Evolutionary conservation across 345 rosid species (phyloP), one percentile per base, ranked within the genome.

Genomic region (Gossypium mustelinum): DNA sequence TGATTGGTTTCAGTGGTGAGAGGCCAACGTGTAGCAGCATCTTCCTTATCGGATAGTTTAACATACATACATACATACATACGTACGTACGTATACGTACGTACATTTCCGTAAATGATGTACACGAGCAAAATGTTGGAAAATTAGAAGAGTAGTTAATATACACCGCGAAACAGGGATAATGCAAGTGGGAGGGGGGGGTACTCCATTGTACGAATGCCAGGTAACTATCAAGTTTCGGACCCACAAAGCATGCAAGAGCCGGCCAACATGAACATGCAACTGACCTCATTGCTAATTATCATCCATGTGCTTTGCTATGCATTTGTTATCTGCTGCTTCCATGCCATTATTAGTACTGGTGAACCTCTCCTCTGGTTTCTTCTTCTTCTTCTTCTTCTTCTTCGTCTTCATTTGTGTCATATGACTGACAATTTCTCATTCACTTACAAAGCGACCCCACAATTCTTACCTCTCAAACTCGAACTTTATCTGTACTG

Each of bases 161-260:
- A 41, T 43, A 41, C 3, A 27, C 29, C 8, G 39, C 3, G 66
- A 18, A 16, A 7, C 20, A 41, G 72, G 24, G 51, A 55, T 10
- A 55, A n/a, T 74, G 59, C 82, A 78, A 78, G 79, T 85, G 81
- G 48, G 74, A 13, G 84, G 13, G 51, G 51, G 56, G 55, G 55
- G 56, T 14, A 16, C 56, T 12, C 56, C 18, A 51, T 51, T 51
- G 56, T 77, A 82, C 80, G 82, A 71, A 73, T 55, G 84, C 72
- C 34, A 1, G 51, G 80, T 78, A 77, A 66, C 58, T 52, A 74
- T 82, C 79, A 72, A 50, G 66, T 0, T n/a, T 25, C 16, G 64
- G 81, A 78, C 22, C 80, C 84, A 47, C 47, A 14, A 34, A 34
- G 41, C 11, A 77, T 11, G 13, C 51, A 47, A 47, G 62, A 56